Conservation (phyloP, 352 stramenopile species). For the Pseudoperonospora humuli region DNA sequence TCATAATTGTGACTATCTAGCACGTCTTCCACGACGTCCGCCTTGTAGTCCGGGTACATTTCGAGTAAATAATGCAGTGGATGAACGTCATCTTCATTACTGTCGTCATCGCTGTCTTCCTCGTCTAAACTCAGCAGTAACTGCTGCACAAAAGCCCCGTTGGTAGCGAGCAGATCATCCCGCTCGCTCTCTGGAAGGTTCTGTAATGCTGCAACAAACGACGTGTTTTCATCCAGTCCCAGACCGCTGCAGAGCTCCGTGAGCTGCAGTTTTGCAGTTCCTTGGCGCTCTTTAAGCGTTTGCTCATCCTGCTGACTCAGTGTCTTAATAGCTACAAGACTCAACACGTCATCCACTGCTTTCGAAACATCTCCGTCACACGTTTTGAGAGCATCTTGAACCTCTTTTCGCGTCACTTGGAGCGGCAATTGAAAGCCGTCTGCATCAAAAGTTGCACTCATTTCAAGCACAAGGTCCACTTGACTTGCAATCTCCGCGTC, state of each 20-base stretch:
- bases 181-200: slow-evolving; percentile 35
- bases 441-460: slow-evolving; percentile 31
- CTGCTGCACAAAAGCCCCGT: slow-evolving; percentile 62
- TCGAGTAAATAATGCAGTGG: slow-evolving; percentile 44
- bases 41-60: slow-evolving; percentile 49
- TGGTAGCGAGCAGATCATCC: slow-evolving; percentile 30
- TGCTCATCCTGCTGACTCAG: slow-evolving; percentile 36
- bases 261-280: slow-evolving; percentile 35
- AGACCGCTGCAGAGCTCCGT: slow-evolving; percentile 47
- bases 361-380: slow-evolving; percentile 35
- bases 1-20: slow-evolving; percentile 52
- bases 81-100: slow-evolving; percentile 32
- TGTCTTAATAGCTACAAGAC: slow-evolving; percentile 38
- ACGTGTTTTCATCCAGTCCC: slow-evolving; percentile 39
- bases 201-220: slow-evolving; percentile 43
- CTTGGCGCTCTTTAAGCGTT: slow-evolving; percentile 8
- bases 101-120: slow-evolving; percentile 17
- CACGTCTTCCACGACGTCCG: slow-evolving; percentile 55
- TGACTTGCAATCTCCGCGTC: slow-evolving; percentile 3
- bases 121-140: slow-evolving; percentile 50
- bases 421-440: slow-evolving; percentile 33
- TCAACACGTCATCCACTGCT: slow-evolving; percentile 58
- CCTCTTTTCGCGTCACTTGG: slow-evolving; percentile 30
- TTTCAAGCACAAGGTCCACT: slow-evolving; percentile 48
- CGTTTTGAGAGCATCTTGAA: slow-evolving; percentile 23